phyloP scores from a whole-genome alignment of 2,329 filamentous ascomycete species.

The Xylariaceae sp. region DNA sequence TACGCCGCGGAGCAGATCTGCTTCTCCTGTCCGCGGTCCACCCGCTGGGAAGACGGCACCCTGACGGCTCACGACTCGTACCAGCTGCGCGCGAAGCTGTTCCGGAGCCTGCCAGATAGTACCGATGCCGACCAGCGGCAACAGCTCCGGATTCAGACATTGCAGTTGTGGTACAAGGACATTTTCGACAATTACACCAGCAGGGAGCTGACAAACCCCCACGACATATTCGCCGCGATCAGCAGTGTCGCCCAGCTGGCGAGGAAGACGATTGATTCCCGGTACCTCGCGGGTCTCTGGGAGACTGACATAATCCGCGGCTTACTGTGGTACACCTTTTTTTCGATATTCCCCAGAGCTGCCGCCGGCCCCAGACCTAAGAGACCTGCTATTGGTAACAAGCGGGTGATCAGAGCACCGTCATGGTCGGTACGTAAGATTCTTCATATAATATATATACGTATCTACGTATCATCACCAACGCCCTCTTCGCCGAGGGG shows the following conservation, averaged over 20 bases:
- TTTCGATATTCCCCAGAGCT: neutral
- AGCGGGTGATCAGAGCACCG: conserved; percentile 13
- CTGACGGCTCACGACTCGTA: conserved; percentile 1
- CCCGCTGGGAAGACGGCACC: conserved; percentile 17
- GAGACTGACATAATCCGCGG: conserved; percentile 29
- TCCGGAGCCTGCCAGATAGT: neutral
- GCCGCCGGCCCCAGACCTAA: conserved; percentile 3
- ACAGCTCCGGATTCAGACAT: conserved; percentile 2
- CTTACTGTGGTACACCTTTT: conserved; percentile 23
- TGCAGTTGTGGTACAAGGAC: conserved; percentile 23
- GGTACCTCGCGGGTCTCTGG: conserved; percentile 30
- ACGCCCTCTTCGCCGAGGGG: neutral
- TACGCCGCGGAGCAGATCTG: conserved; percentile 19
- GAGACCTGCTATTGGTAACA: conserved; percentile 1
- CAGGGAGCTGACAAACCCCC: conserved; percentile 17
- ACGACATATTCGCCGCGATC: conserved; percentile 27
- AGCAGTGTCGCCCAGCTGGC: conserved; percentile 25
- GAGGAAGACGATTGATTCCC: conserved; percentile 18
- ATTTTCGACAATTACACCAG: conserved; percentile 15
- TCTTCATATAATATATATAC: neutral
- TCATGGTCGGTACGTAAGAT: conserved; percentile 27
- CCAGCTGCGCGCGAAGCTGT: conserved; percentile 3
- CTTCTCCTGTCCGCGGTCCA: conserved; percentile 22
- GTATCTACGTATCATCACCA: too few relatives aligned
- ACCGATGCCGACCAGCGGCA: neutral